A percentile compares a stretch with the other conserved stretches of the same genome.
Evolutionary conservation across 1,284 basidiomycete genomes (phyloP).

Genomic region (Cerrena zonata): DNA sequence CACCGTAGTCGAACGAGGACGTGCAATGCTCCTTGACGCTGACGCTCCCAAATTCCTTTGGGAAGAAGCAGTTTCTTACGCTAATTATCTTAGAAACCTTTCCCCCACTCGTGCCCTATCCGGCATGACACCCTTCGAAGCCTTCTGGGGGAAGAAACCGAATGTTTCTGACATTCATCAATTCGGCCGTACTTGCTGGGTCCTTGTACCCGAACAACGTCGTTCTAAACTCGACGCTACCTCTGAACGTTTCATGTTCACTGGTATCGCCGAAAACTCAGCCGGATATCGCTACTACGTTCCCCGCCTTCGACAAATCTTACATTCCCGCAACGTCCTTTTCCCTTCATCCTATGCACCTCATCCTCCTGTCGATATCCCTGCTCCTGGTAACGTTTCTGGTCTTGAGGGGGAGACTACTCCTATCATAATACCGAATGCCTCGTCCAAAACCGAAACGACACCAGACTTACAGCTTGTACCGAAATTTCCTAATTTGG

Average conservation of each 20-base stretch:
- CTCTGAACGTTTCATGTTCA: slow-evolving; percentile 17
- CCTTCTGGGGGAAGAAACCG: slow-evolving; percentile 8
- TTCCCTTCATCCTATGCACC: background rate
- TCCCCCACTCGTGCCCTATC: slow-evolving; percentile 9
- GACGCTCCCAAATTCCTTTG: slow-evolving; percentile 20
- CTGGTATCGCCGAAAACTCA: slow-evolving; percentile 17
- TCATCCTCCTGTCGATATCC: background rate
- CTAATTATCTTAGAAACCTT: slow-evolving; percentile 10
- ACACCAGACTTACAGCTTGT: too few species aligned
- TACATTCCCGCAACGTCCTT: background rate
- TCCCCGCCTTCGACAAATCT: background rate
- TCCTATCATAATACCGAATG: too few species aligned
- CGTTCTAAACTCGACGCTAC: slow-evolving; percentile 16
- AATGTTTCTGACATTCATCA: slow-evolving; percentile 19
- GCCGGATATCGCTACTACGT: slow-evolving; percentile 19
- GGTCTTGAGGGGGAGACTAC: slow-evolving; percentile 1
- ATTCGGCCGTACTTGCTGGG: slow-evolving; percentile 23
- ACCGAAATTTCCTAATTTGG: too few species aligned
- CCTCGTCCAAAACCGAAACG: background rate
- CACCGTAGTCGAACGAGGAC: slow-evolving; percentile 19
- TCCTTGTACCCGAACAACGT: slow-evolving; percentile 11
- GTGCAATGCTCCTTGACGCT: slow-evolving; percentile 20
- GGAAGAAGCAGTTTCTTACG: slow-evolving; percentile 20
- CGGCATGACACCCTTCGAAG: slow-evolving; percentile 10
- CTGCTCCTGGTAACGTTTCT: background rate